Evolutionary conservation across 441 rosid species (phyloP), one percentile per base, ranked within the genome.

Genomic region (Populus hybrid): DNA sequence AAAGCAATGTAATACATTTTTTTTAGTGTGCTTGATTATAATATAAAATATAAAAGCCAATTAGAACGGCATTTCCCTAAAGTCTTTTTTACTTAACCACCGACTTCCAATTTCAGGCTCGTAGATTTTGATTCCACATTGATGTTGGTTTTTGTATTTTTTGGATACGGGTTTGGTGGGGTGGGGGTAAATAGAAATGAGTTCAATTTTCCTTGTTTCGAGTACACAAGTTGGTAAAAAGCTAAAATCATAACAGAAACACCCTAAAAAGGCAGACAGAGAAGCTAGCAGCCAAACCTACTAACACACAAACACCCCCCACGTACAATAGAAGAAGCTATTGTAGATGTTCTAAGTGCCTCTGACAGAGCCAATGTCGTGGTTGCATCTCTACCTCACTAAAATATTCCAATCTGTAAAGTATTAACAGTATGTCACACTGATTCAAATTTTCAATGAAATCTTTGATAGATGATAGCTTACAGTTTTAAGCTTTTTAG

Each of bases 1-100:
- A 81, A 46, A 74, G 24, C 74, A 67, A 73, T 68, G 6, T 3
- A 35, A 28, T 42, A 57, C n/a, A 24, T 8, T 42, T 61, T 61
- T n/a, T 26, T 57, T 61, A 63, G 21, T 4, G 34, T 10, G 24
- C 65, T 16, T 32, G 10, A 26, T 21, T 7, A 74, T 32, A 24
- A 23, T 23, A 69, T 6, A 34, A 11, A 20, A 14, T 30, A 40
- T 10, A 72, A 63, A 16, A 40, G 46, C 10, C 3, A 72, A 35
- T 10, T 54, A 50, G 9, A 9, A 21, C 18, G 8, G 3, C 2
- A 46, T 12, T 3, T 73, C 38, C 71, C 9, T 23, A 28, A 30
- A 16, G 10, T 34, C 35, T 6, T 59, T 14, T 10, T 67, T n/a
- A 72, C n/a, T 32, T 40, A 21, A 66, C 50, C 36, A 42, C 76